Evolutionary conservation across 148 eudicot genomes (phyloP).

Genomic region (Oxyria digyna): DNA sequence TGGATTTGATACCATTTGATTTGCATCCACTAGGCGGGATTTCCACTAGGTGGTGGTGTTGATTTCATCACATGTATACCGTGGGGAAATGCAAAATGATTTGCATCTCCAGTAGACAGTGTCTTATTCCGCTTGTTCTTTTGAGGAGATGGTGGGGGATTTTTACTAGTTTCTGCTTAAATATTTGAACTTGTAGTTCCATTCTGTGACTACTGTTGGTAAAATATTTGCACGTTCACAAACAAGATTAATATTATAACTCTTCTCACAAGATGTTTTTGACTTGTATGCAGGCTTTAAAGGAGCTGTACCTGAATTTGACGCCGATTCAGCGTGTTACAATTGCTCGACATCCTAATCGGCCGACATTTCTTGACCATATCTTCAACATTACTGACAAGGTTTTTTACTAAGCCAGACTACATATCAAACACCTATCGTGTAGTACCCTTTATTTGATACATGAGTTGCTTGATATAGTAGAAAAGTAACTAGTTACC

Average conservation of each 20-base stretch:
- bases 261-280: constrained; percentile 7
- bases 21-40: not conserved
- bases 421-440: not conserved
- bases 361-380: constrained; percentile 93
- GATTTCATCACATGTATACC: too few relatives aligned
- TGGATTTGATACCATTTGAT: constrained; percentile 2
- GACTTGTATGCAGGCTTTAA: constrained; percentile 50
- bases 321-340: constrained; percentile 88
- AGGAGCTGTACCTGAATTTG: constrained; percentile 55
- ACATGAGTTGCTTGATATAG: not conserved
- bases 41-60: too few relatives aligned
- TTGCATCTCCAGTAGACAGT: not conserved
- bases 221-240: not conserved
- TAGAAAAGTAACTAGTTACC: not conserved
- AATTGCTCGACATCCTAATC: constrained; percentile 91
- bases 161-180: not conserved
- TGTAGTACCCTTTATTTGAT: not conserved
- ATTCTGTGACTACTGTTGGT: not conserved
- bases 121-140: not conserved
- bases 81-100: too few relatives aligned
- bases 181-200: not conserved
- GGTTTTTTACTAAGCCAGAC: constrained; percentile 26
- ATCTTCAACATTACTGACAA: constrained; percentile 72
- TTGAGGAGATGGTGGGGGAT: not conserved
- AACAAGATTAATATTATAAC: not conserved